Evolutionary conservation across 345 rosid species (phyloP).

Genomic region (Gossypium rotundifolium): DNA sequence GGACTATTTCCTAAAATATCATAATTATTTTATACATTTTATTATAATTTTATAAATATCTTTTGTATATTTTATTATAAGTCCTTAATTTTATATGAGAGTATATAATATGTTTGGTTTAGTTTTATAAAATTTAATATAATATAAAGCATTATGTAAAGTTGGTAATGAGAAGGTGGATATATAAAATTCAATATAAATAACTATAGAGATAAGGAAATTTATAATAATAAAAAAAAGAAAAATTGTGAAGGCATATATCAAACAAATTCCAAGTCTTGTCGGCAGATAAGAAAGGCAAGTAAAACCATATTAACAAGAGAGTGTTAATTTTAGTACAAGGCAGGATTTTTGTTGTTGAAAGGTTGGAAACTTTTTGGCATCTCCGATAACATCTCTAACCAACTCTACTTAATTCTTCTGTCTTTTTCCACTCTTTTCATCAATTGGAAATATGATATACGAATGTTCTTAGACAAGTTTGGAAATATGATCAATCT

Average conservation of each 20-base stretch:
- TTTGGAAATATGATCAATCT: not conserved
- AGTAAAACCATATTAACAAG: not conserved
- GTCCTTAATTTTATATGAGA: too few species aligned
- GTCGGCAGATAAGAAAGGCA: not conserved
- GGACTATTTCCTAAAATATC: too few species aligned
- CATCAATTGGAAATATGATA: not conserved
- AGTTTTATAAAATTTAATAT: too few species aligned
- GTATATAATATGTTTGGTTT: too few species aligned
- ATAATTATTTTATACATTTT: too few species aligned
- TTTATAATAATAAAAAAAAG: too few species aligned
- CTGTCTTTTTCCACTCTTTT: not conserved
- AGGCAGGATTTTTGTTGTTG: constrained; percentile 3
- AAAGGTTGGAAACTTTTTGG: not conserved
- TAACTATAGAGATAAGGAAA: too few species aligned
- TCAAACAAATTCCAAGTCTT: not conserved
- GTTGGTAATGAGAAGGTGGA: too few species aligned
- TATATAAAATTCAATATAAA: too few species aligned
- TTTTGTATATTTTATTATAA: too few species aligned
- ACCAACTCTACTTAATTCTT: not conserved
- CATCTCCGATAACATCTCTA: not conserved
- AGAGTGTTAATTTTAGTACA: not conserved
- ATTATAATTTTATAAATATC: too few species aligned
- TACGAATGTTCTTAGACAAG: not conserved
- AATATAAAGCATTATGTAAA: too few species aligned
- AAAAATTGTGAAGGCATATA: not conserved